A percentile compares a stretch with the other conserved stretches of the same genome.
These are phyloP conservation scores for Lactifluus pinguis DNA, from an alignment of 768 basidiomycete genomes.

Conservation along the genomic window DNA sequence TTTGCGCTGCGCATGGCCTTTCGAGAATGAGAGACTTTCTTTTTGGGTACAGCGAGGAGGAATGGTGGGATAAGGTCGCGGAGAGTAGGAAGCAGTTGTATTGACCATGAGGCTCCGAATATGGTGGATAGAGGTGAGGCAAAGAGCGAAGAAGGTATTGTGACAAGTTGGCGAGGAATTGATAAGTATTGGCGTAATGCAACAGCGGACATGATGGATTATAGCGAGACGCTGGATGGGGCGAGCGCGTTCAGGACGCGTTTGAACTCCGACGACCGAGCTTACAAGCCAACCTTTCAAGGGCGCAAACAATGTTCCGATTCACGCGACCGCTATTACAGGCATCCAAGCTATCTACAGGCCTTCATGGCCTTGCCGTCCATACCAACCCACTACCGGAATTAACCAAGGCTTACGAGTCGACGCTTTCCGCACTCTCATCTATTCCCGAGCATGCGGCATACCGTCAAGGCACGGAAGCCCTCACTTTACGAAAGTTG, in stretches of 20 bases:
- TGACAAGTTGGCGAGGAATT: constrained; percentile 19
- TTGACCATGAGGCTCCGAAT: constrained; percentile 25
- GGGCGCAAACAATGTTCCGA: constrained; percentile 53
- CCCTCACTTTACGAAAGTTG: constrained; percentile 73
- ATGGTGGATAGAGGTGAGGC: constrained; percentile 21
- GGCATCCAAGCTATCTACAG: constrained; percentile 68
- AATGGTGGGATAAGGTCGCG: constrained; percentile 80
- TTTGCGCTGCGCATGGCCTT: constrained; percentile 94
- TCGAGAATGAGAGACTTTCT: constrained; percentile 84
- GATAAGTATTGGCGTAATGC: background rate
- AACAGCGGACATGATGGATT: background rate
- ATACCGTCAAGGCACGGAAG: constrained; percentile 85
- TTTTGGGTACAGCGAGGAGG: constrained; percentile 89
- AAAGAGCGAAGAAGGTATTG: constrained; percentile 21
- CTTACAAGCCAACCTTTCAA: background rate
- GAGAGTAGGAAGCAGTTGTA: constrained; percentile 39
- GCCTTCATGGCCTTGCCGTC: constrained; percentile 74
- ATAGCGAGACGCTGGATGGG: no score
- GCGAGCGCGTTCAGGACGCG: background rate
- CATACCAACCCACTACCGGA: constrained; percentile 80
- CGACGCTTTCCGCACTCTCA: constrained; percentile 61
- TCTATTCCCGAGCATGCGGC: constrained; percentile 74
- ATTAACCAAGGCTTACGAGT: constrained; percentile 64
- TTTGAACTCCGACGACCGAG: constrained; percentile 14
- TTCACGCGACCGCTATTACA: constrained; percentile 62